Percentiles rank a stretch among this genome's conserved stretches.
Conservation (phyloP, 352 stramenopile genomes). For the Phytophthora sp. region DNA sequence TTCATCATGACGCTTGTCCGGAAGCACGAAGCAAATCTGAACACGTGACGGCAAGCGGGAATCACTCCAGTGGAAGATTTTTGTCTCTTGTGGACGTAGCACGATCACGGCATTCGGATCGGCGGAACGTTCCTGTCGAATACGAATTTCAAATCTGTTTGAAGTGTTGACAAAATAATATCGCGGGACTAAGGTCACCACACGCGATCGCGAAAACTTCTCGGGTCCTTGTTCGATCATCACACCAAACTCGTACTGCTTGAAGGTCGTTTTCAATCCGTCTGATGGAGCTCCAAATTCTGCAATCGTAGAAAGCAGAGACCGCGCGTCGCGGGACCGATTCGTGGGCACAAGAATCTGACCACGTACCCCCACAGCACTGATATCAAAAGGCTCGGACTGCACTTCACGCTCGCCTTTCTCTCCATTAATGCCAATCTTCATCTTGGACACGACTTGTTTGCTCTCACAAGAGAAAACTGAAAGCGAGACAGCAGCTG, state of each 20-base stretch:
- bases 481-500: conserved; percentile 61
- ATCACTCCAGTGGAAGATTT: conserved; percentile 83
- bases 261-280: conserved; percentile 45
- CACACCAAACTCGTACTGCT: conserved; percentile 86
- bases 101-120: conserved; percentile 45
- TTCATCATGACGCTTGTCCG: conserved; percentile 32
- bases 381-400: conserved; percentile 81
- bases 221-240: conserved; percentile 84
- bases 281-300: conserved; percentile 39
- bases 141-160: conserved; percentile 61
- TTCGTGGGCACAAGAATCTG: conserved; percentile 71
- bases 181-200: conserved; percentile 82
- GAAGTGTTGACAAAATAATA: conserved; percentile 86
- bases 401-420: conserved; percentile 57
- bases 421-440: conserved; percentile 64
- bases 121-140: conserved; percentile 66
- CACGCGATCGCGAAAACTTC: conserved; percentile 76
- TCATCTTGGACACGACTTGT: conserved; percentile 74
- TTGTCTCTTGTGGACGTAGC: conserved; percentile 63
- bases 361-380: conserved; percentile 73
- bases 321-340: conserved; percentile 47
- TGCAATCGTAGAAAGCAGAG: conserved; percentile 57
- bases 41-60: conserved; percentile 65
- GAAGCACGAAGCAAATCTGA: conserved; percentile 73
- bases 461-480: conserved; percentile 76